A percentile compares a stretch with the other conserved stretches of the same genome.
These are phyloP conservation scores for Aspergillus campestris DNA, from an alignment of 495 filamentous ascomycete genomes.

Conservation along the genomic window DNA sequence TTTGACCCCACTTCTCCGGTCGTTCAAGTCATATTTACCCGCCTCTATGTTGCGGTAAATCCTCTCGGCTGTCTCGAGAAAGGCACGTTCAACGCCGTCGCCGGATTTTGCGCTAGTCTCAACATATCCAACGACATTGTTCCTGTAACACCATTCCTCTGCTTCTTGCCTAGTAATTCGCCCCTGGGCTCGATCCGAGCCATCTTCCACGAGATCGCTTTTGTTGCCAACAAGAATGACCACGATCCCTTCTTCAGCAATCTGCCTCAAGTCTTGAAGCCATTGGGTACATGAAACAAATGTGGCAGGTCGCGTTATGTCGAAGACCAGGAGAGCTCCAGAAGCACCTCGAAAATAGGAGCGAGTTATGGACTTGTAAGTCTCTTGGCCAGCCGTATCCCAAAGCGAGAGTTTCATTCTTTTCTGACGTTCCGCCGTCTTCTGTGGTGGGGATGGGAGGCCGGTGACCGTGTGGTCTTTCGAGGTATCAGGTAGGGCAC, in stretches of 20 bases:
- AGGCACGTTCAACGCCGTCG: slow-evolving; percentile 85
- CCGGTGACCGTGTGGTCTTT: slow-evolving; percentile 20
- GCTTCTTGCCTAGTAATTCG: slow-evolving; percentile 74
- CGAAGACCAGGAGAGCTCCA: slow-evolving; percentile 89
- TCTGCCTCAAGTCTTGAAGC: slow-evolving; percentile 85
- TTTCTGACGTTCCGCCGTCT: slow-evolving; percentile 45
- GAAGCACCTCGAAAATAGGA: slow-evolving; percentile 92
- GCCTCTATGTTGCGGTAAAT: slow-evolving; percentile 94
- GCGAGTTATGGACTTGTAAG: slow-evolving; percentile 88
- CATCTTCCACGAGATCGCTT: slow-evolving; percentile 57
- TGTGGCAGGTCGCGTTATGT: slow-evolving; percentile 79
- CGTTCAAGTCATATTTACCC: slow-evolving; percentile 89
- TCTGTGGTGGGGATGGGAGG: slow-evolving; percentile 31
- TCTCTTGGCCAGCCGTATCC: slow-evolving; percentile 98
- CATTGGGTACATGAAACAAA: slow-evolving; percentile 80
- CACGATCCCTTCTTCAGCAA: slow-evolving; percentile 88
- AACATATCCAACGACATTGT: slow-evolving; percentile 80
- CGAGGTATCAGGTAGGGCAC: slow-evolving; percentile 3
- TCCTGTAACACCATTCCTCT: slow-evolving; percentile 73
- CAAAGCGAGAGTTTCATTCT: slow-evolving; percentile 78
- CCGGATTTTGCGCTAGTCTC: slow-evolving; percentile 96
- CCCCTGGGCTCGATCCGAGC: slow-evolving; percentile 52
- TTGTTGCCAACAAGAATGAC: slow-evolving; percentile 96
- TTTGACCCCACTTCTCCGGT: slow-evolving; percentile 90
- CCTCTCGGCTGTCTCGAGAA: slow-evolving; percentile 83